Evolutionary conservation across 495 filamentous ascomycete genomes (phyloP).

Genomic region (Hypoxylon lienhwacheense): DNA sequence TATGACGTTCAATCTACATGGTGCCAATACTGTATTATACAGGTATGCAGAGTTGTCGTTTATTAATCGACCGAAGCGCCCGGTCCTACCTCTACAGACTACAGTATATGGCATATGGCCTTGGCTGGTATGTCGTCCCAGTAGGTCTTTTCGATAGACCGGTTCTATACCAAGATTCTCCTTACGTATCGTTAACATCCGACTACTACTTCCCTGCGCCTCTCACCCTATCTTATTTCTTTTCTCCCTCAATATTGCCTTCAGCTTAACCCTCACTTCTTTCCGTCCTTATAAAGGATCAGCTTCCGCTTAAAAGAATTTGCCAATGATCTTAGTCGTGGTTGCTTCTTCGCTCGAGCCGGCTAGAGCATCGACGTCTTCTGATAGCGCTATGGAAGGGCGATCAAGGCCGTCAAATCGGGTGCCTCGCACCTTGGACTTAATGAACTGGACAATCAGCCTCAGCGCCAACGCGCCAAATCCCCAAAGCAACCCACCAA

Average conservation of each 20-base stretch:
- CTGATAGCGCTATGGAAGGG: constrained; percentile 38
- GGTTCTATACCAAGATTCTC: too few species aligned
- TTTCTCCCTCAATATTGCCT: not conserved
- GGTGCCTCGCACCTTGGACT: constrained; percentile 54
- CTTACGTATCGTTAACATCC: too few species aligned
- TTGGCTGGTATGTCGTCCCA: too few species aligned
- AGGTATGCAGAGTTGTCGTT: too few species aligned
- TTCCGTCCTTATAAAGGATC: not conserved
- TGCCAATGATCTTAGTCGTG: constrained; percentile 50
- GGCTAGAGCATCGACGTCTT: constrained; percentile 35
- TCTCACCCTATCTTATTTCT: not conserved
- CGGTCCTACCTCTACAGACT: too few species aligned
- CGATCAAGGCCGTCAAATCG: constrained; percentile 66
- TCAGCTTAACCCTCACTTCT: not conserved
- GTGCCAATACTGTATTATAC: too few species aligned
- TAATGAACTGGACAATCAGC: constrained; percentile 53
- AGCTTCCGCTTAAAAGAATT: constrained; percentile 49
- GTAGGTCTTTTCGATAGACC: too few species aligned
- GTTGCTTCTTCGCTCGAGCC: constrained; percentile 34
- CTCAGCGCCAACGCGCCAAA: constrained; percentile 60
- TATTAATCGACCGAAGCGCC: too few species aligned
- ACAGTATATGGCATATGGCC: too few species aligned
- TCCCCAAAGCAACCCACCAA: constrained; percentile 71
- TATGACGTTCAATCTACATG: too few species aligned
- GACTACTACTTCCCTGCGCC: too few species aligned